Percentiles rank a stretch among this genome's conserved stretches.
These are phyloP conservation scores for Hypsizygus ulmarius DNA, from an alignment of 1,284 basidiomycete species.

Conservation along the genomic window DNA sequence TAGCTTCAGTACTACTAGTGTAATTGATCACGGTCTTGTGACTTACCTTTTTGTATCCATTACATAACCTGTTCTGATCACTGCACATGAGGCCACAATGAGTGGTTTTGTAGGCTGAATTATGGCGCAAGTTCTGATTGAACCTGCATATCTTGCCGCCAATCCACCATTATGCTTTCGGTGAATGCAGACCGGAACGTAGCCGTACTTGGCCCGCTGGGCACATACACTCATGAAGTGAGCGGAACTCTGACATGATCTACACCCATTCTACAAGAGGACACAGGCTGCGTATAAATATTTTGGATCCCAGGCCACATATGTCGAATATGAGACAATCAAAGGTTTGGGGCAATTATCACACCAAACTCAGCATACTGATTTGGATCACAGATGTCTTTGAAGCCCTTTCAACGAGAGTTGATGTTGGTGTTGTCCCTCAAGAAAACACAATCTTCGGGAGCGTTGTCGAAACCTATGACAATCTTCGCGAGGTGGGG, in stretches of 20 bases:
- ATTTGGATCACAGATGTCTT: constrained; percentile 51
- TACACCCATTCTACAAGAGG: not conserved
- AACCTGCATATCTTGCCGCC: too few species aligned
- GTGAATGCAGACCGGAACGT: constrained; percentile 22
- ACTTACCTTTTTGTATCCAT: not conserved
- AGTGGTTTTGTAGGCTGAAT: too few species aligned
- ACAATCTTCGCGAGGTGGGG: constrained; percentile 50
- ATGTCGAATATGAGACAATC: constrained; percentile 54
- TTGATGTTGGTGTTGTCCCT: constrained; percentile 57
- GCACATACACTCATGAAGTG: constrained; percentile 79
- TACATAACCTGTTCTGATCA: not conserved
- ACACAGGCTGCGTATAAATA: constrained; percentile 56
- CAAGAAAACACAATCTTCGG: constrained; percentile 78
- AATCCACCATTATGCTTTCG: too few species aligned
- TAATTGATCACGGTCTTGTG: not conserved
- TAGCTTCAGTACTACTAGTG: too few species aligned
- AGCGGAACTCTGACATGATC: constrained; percentile 18
- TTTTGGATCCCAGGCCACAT: constrained; percentile 53
- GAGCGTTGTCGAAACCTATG: constrained; percentile 71
- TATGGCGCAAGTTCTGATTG: too few species aligned
- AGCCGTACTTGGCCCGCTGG: constrained; percentile 66
- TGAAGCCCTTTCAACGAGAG: constrained; percentile 37
- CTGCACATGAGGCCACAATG: too few species aligned
- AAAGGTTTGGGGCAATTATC: constrained; percentile 39
- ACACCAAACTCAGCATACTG: constrained; percentile 16